Conservation (phyloP, 2,329 filamentous ascomycete genomes). For the Talaromyces amestolkiae region DNA sequence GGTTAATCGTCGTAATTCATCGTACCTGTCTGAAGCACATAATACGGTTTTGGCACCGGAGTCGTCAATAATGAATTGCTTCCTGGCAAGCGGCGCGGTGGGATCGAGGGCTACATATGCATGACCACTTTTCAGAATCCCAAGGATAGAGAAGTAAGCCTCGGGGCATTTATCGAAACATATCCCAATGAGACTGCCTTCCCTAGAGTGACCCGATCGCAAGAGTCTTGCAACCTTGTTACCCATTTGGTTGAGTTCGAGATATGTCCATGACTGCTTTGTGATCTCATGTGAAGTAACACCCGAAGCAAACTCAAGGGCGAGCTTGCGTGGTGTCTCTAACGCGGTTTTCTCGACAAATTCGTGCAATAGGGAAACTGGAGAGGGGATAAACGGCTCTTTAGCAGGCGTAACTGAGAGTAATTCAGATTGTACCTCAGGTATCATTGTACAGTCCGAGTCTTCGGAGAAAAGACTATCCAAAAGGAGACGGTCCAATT, state of each 20-base stretch:
- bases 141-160: slow-evolving; percentile 77
- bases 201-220: slow-evolving; percentile 44
- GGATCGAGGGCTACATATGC: slow-evolving; percentile 79
- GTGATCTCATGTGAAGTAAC: slow-evolving; percentile 50
- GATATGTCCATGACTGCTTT: slow-evolving; percentile 68
- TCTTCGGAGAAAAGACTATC: slow-evolving; percentile 56
- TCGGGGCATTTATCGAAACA: slow-evolving; percentile 84
- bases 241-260: slow-evolving; percentile 66
- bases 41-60: slow-evolving; percentile 65
- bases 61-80: slow-evolving; percentile 74
- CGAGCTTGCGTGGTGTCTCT: slow-evolving; percentile 57
- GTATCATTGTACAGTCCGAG: slow-evolving; percentile 40
- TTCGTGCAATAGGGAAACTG: slow-evolving; percentile 66
- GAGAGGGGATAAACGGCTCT: slow-evolving; percentile 55
- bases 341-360: slow-evolving; percentile 68
- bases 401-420: slow-evolving; percentile 67
- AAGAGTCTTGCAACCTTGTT: slow-evolving; percentile 71
- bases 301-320: slow-evolving; percentile 70
- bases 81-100: slow-evolving; percentile 67
- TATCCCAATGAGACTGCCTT: slow-evolving; percentile 67
- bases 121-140: slow-evolving; percentile 77
- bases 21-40: slow-evolving; percentile 50
- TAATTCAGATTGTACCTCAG: slow-evolving; percentile 25
- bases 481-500: slow-evolving; percentile 67
- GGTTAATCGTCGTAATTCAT: slow-evolving; percentile 36